Evolutionary conservation across 495 filamentous ascomycete species (phyloP).

Genomic region (Penicillium ucsense): DNA sequence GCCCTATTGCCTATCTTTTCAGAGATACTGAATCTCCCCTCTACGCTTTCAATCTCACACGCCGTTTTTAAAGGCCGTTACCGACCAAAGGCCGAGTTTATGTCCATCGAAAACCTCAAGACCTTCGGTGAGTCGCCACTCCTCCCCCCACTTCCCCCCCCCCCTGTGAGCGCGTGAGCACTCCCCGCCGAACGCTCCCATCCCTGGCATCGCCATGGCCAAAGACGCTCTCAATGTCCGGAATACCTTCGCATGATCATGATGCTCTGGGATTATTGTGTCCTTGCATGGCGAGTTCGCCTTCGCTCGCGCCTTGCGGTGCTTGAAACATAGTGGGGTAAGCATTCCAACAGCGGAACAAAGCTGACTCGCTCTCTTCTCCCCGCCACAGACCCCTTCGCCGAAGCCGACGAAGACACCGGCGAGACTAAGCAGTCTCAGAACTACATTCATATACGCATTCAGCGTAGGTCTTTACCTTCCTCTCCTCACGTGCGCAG

Average conservation of each 20-base stretch:
- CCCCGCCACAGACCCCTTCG: slow-evolving; percentile 83
- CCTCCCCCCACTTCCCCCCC: slow-evolving; percentile 10
- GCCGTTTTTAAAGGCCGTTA: slow-evolving; percentile 34
- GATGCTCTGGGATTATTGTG: background rate
- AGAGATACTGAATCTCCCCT: slow-evolving; percentile 33
- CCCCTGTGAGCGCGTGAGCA: slow-evolving; percentile 6
- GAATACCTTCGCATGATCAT: background rate
- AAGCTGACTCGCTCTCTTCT: slow-evolving; percentile 27
- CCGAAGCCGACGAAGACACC: slow-evolving; percentile 99
- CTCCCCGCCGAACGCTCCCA: background rate
- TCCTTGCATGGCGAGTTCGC: slow-evolving; percentile 1
- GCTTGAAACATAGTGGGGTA: slow-evolving; percentile 21
- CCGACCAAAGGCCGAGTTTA: slow-evolving; percentile 63
- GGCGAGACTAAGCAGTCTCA: slow-evolving; percentile 87
- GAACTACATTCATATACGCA: slow-evolving; percentile 99
- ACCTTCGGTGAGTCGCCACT: slow-evolving; percentile 73
- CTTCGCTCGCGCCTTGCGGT: slow-evolving; percentile 18
- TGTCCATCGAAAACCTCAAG: slow-evolving; percentile 99
- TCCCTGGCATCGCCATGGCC: no score
- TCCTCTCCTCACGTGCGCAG: slow-evolving; percentile 7
- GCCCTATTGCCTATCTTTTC: slow-evolving; percentile 17
- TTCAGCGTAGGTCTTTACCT: slow-evolving; percentile 71
- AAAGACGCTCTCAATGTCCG: no score
- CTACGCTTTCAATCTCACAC: slow-evolving; percentile 20
- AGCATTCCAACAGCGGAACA: slow-evolving; percentile 5